Base-by-base conservation (phyloP, 2,329 filamentous ascomycete species). In the Trichoderma asperellum region DNA sequence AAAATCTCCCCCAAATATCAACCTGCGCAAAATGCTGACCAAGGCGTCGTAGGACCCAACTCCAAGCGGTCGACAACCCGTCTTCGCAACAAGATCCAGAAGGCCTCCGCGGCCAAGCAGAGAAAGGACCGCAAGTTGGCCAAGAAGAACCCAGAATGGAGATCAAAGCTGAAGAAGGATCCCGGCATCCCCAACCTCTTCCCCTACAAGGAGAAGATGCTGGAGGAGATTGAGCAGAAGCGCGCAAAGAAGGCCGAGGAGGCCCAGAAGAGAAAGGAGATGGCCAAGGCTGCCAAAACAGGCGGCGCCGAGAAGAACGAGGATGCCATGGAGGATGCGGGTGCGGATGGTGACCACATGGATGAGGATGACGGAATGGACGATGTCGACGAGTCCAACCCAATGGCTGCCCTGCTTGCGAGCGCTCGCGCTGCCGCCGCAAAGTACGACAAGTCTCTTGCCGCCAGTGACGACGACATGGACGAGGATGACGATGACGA, bases 71-170 rank as follows among this genome's bases (percentile, higher is more conserved):
- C 88, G 74, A 89, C 95, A 56, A 92, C 95, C 77, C 93, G 96
- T 71, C 87, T 99, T 77, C 90, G 95, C 73, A 91, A 97, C 85
- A 97, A 97, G 83, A 98, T 99, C 81, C 89, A 97, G 79, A 99
- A 99, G 83, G 91, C 92, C 27, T 93, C 94, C 65, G 88, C 88
- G 53, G 90, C 92, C 72, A 99, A 99, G 85, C 93, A 97, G 82
- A 89, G 90, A 79, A 99, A 99, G 82, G 84, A 89, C 71, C 91
- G 90, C 78, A 98, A 97, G 85, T 85, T 89, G 68, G 93, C 92
- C 68, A 98, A 97, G 85, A 94, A 97, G 88, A 97, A 97, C 80
- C 95, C 96, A 40, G 89, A 97, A 92, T 98, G 96, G 94, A 89
- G 92, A 75, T 94, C 93, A 70, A 92, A 94, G 80, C 80, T 97